Base-by-base conservation (phyloP, 2,329 filamentous ascomycete species). In the Falciphora oryzae region DNA sequence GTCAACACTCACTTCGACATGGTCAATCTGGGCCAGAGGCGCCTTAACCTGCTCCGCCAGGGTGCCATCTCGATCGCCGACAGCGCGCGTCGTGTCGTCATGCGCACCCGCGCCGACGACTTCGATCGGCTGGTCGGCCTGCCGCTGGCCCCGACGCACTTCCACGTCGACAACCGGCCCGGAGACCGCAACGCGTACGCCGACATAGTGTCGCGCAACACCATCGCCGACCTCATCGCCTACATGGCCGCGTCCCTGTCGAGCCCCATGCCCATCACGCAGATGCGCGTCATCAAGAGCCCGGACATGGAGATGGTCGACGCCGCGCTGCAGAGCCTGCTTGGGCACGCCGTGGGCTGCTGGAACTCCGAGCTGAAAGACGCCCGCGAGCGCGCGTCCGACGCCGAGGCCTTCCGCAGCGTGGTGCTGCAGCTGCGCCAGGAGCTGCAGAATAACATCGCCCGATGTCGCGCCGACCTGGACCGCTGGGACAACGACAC, bases 1-100 rank as follows among this genome's bases (percentile, higher is more conserved):
- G 32, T 61, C 28, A 61, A 61, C 59, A 61, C 59, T 4, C 59
- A 61, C 59, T 61, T 61, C 18, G 32, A 38, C 59, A 22, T 60
- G 3, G 8, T 3, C 28, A n/a, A 3, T 6, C 59, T 61, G 6
- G 1, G 29, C 29, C 32, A 32, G 31, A 11, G 18, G 59, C 29
- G 59, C 1, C 29, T 6, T 7, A 7, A 59, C 57, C 57, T 59
- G 8, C n/a, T 59, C 25, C 57, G 57, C 28, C 7, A 59, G 14
- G 27, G 27, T 7, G 7, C 28, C 18, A 18, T 59, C 57, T 6
- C 14, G 25, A n/a, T 16, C 57, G n/a, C 14, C 4, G 57, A 59
- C 25, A 59, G 28, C 59, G 59, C 59, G 31, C 59, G 59, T 16
- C 29, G 29, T 5, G 27, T 13, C 31, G 11, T 61, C 11, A 6